A percentile compares a stretch with the other conserved stretches of the same genome.
These are phyloP conservation scores for Solanum chmielewskii DNA, from an alignment of 257 asterid species.

Conservation along the genomic window DNA sequence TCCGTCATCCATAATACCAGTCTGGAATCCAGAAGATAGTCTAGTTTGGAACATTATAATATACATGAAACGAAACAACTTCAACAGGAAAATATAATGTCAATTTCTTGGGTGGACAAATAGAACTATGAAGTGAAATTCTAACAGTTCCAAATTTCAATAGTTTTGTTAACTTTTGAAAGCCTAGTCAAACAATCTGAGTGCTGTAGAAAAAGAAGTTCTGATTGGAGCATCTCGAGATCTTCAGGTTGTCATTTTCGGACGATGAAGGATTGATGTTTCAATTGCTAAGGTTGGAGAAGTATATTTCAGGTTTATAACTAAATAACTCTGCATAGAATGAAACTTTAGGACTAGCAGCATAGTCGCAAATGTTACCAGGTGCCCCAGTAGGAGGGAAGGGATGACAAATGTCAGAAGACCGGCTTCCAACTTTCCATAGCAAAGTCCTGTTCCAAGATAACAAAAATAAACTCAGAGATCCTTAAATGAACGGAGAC, in stretches of 20 bases:
- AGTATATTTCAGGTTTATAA: neutral
- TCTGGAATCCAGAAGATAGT: conserved; percentile 21
- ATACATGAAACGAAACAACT: neutral
- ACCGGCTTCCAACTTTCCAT: conserved; percentile 89
- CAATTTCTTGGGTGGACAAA: neutral
- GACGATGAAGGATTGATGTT: neutral
- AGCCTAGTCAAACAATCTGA: neutral
- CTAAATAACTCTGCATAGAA: neutral
- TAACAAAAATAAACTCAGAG: neutral
- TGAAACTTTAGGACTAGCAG: neutral
- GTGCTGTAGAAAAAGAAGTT: neutral
- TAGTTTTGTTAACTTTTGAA: neutral
- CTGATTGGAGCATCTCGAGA: neutral
- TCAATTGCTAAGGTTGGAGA: neutral
- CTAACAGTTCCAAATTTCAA: neutral
- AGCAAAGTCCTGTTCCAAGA: conserved; percentile 62
- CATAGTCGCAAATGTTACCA: conserved; percentile 28
- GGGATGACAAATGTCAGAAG: conserved; percentile 75
- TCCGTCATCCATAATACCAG: conserved; percentile 77
- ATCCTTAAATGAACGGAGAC: neutral
- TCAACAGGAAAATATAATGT: neutral
- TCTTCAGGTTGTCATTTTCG: neutral
- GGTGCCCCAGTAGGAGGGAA: conserved; percentile 71
- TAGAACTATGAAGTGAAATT: neutral
- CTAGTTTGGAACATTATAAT: neutral